Percentiles rank a stretch among this genome's conserved stretches.
Evolutionary conservation across 192 early-diverging fungal genomes (phyloP).

Genomic region (Rhizophlyctis rosea): DNA sequence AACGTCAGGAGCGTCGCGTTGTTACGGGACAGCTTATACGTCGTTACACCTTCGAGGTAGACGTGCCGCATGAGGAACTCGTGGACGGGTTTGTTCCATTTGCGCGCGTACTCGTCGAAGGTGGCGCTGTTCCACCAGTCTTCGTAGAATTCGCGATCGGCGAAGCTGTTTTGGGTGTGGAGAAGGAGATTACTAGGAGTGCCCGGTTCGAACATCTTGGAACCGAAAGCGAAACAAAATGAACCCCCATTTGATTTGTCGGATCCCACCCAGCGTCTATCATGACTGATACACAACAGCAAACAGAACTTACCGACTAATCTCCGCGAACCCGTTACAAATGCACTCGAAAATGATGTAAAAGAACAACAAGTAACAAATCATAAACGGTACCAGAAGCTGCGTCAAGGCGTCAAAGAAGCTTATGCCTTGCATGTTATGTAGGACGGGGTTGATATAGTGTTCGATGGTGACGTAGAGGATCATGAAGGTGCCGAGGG

Average conservation of each 20-base stretch:
- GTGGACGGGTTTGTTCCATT: slow-evolving; percentile 96
- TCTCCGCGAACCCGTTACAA: slow-evolving; percentile 92
- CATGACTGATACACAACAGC: too few species aligned
- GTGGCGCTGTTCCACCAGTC: slow-evolving; percentile 96
- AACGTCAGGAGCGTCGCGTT: slow-evolving; percentile 79
- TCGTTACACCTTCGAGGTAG: slow-evolving; percentile 78
- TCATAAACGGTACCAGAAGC: slow-evolving; percentile 86
- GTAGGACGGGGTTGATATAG: slow-evolving; percentile 79
- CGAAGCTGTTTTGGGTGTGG: slow-evolving; percentile 74
- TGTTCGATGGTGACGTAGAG: slow-evolving; percentile 85
- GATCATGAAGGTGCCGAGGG: slow-evolving; percentile 72
- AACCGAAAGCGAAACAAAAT: neutral
- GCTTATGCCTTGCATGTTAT: slow-evolving; percentile 49
- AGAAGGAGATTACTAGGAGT: too few species aligned
- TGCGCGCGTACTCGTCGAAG: slow-evolving; percentile 91
- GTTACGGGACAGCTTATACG: slow-evolving; percentile 60
- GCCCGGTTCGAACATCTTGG: too few species aligned
- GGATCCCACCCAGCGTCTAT: neutral
- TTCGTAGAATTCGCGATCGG: slow-evolving; percentile 96
- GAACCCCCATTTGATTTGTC: neutral
- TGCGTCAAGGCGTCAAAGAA: slow-evolving; percentile 58
- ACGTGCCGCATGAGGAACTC: slow-evolving; percentile 88
- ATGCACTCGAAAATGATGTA: slow-evolving; percentile 97
- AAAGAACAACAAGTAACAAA: slow-evolving; percentile 87
- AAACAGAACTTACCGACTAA: slow-evolving; percentile 60